phyloP scores from a whole-genome alignment of 2,329 filamentous ascomycete species.

The Sporothrix brunneoviolacea region DNA sequence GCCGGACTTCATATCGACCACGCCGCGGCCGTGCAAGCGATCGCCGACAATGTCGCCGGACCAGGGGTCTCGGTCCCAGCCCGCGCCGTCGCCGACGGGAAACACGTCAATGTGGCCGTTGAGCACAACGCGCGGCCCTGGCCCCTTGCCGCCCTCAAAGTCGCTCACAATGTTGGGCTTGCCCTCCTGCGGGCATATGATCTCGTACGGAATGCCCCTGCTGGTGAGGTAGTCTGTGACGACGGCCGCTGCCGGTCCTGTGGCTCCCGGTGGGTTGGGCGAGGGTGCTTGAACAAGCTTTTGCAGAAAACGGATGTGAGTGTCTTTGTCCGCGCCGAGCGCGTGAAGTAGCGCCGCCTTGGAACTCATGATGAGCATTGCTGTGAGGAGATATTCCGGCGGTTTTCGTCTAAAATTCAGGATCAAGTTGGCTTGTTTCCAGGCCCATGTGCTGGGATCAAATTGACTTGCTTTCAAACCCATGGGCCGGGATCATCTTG shows the following conservation, averaged over 20 bases:
- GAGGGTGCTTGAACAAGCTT: conserved; percentile 11
- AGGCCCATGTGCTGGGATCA: too few species aligned
- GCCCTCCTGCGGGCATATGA: not conserved
- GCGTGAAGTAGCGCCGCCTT: conserved; percentile 9
- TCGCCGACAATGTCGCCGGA: conserved; percentile 13
- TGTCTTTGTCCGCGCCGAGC: not conserved
- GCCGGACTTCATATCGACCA: conserved; percentile 17
- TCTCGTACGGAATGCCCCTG: conserved; percentile 1
- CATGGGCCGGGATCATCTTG: too few species aligned
- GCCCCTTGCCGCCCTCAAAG: conserved; percentile 4
- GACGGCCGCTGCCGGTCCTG: not conserved
- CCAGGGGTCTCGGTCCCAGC: conserved; percentile 13
- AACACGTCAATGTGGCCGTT: conserved; percentile 15
- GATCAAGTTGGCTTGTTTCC: too few species aligned
- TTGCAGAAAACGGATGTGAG: conserved; percentile 9
- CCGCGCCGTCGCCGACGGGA: conserved; percentile 3
- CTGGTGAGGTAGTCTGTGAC: not conserved
- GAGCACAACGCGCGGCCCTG: conserved; percentile 8
- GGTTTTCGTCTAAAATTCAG: too few species aligned
- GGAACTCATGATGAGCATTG: too few species aligned
- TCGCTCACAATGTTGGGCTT: conserved; percentile 13
- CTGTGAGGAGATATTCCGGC: too few species aligned
- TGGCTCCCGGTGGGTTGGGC: conserved; percentile 12
- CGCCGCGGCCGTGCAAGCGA: conserved; percentile 11
- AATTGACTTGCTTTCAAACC: too few species aligned